Base-by-base conservation (phyloP, 768 basidiomycete genomes). In the Russula griseocarnosa region DNA sequence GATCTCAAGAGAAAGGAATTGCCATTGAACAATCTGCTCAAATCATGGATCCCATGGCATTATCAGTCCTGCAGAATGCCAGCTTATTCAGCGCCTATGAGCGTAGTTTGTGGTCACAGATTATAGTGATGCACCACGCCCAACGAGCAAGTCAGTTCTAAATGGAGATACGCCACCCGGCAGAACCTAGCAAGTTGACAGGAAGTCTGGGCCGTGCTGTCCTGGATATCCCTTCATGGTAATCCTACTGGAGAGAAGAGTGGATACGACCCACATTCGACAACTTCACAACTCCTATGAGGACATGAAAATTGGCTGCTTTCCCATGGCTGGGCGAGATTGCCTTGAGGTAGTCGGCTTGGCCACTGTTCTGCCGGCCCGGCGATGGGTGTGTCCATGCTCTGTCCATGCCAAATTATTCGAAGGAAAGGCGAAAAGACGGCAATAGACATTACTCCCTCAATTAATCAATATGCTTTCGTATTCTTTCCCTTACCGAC, bases 381-480 rank as follows among this genome's bases (percentile, higher is more conserved):
- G 46, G 53, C 11, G 44, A 50, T 49, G 46, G 53, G 53, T 38
- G 53, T 55, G 53, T 32, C 28, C 28, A 30, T 30, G 28, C 28
- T 30, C 3, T 30, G 28, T 5, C 8, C 46, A 50, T 55, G 46
- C 63, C 46, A 60, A 50, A 49, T 64, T 42, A 28, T 49, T 30
- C 26, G 28, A 46, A 46, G n/a, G 52, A 46, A 49, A 40, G 63
- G 63, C 52, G 58, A 49, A 53, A 60, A 22, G 47, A 42, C 58
- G 63, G 63, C 46, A 46, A 64, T 64, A 64, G 58, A 60, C 26
- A 55, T 49, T 38, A 58, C 58, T 38, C 46, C 13, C 38, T 36
- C 58, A 30, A 24, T 50, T 53, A 26, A 55, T 28, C 30, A 55
- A 24, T 7, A 18, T 55, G 30, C 28, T 55, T 64, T 64, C 58